A percentile compares a stretch with the other conserved stretches of the same genome.
Evolutionary conservation across 169 alveolate species (phyloP).

Genomic region (Plasmodium relictum): DNA sequence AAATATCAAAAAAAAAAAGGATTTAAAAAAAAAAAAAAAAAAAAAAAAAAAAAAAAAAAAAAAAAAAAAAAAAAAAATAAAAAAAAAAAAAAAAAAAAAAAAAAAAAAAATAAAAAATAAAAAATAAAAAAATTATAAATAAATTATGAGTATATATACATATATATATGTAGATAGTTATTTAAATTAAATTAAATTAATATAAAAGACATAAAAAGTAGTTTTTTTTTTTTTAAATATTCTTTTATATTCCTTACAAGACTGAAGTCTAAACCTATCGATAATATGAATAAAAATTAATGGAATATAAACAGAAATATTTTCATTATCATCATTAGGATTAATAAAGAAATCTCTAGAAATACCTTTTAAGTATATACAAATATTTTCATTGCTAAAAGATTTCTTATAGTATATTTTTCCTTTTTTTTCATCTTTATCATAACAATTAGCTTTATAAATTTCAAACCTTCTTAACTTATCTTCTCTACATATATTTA

Average conservation of each 20-base stretch:
- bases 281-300: conserved; percentile 53
- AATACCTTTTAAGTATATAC: conserved; percentile 44
- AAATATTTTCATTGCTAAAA: conserved; percentile 50
- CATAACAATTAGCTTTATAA: conserved; percentile 14
- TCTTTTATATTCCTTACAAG: conserved; percentile 24
- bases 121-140: too few species aligned
- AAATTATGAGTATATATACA: neutral
- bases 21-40: too few species aligned
- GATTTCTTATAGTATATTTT: conserved; percentile 33
- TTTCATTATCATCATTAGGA: conserved; percentile 63
- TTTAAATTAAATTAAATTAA: neutral
- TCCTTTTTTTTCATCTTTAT: conserved; percentile 51
- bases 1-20: too few species aligned
- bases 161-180: neutral
- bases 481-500: conserved; percentile 67
- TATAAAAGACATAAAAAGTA: neutral
- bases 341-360: conserved; percentile 59
- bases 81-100: too few species aligned
- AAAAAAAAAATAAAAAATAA: too few species aligned
- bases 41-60: too few species aligned
- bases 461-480: conserved; percentile 14
- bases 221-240: neutral
- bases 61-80: too few species aligned
- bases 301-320: conserved; percentile 44
- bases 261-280: conserved; percentile 62